Conservation (phyloP, 805 yeast genomes). For the Yarrowia osloensis region DNA sequence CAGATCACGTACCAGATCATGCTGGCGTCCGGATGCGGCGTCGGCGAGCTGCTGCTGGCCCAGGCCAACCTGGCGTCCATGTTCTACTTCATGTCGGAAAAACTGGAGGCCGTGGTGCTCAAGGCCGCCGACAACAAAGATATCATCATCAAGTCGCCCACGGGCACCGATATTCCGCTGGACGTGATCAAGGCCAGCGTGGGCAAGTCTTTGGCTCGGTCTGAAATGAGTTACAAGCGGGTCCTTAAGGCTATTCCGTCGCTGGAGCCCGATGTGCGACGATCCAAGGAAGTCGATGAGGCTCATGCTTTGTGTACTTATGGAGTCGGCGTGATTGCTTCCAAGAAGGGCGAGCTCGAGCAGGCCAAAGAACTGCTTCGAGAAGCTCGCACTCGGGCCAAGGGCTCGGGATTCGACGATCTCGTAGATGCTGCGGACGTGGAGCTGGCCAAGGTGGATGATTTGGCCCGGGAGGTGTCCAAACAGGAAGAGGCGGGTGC, state of each 20-base stretch:
- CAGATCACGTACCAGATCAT: slow-evolving; percentile 68
- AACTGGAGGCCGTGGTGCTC: slow-evolving; percentile 46
- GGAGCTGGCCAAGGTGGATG: slow-evolving; percentile 58
- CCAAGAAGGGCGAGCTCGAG: slow-evolving; percentile 59
- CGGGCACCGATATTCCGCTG: not conserved
- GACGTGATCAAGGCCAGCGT: not conserved
- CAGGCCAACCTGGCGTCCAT: slow-evolving; percentile 61
- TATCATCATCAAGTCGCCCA: not conserved
- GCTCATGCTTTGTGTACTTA: slow-evolving; percentile 79
- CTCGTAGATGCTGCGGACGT: slow-evolving; percentile 64
- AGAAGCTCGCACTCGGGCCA: slow-evolving; percentile 71
- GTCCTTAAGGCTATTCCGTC: slow-evolving; percentile 49
- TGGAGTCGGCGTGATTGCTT: slow-evolving; percentile 77
- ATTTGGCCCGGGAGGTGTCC: slow-evolving; percentile 9
- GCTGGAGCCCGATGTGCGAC: slow-evolving; percentile 43
- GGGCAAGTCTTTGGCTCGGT: slow-evolving; percentile 31
- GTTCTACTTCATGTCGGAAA: slow-evolving; percentile 66
- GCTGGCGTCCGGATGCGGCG: slow-evolving; percentile 68
- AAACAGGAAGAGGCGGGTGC: not conserved
- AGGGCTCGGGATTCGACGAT: slow-evolving; percentile 63
- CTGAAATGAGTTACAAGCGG: slow-evolving; percentile 44
- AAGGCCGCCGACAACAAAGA: not conserved
- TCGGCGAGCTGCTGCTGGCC: slow-evolving; percentile 63
- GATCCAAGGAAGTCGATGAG: slow-evolving; percentile 54
- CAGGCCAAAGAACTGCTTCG: slow-evolving; percentile 62